Evolutionary conservation across 164 flowering plant species (phyloP).

Genomic region (Umbellularia californica): DNA sequence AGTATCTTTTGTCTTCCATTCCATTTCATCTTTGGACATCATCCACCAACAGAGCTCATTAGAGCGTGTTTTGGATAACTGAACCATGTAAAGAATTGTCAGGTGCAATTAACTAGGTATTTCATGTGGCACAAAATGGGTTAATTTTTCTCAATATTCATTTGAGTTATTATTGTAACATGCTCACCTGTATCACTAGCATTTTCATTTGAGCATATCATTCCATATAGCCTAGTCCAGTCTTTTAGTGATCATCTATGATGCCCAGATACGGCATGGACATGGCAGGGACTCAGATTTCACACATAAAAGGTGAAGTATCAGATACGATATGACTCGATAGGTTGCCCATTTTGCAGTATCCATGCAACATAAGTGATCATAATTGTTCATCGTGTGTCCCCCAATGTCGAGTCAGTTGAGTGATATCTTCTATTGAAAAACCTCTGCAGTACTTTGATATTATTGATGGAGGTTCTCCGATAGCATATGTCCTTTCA

Average conservation of each 20-base stretch:
- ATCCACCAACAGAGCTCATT: neutral
- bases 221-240: neutral
- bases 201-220: neutral
- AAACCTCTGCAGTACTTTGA: neutral
- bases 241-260: no score
- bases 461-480: neutral
- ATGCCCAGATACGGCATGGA: no score
- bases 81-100: neutral
- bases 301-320: no score
- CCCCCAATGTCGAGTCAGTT: neutral
- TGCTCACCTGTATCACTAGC: neutral
- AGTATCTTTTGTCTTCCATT: neutral
- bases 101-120: neutral
- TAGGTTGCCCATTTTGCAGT: no score
- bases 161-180: neutral
- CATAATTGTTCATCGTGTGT: neutral
- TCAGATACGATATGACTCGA: no score
- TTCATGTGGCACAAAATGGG: neutral
- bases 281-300: no score
- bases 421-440: neutral
- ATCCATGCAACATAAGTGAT: neutral
- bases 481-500: neutral
- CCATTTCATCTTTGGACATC: neutral
- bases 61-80: neutral
- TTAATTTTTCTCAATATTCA: neutral